phyloP scores from a whole-genome alignment of 495 filamentous ascomycete species.

The Tuber microsphaerosporum region DNA sequence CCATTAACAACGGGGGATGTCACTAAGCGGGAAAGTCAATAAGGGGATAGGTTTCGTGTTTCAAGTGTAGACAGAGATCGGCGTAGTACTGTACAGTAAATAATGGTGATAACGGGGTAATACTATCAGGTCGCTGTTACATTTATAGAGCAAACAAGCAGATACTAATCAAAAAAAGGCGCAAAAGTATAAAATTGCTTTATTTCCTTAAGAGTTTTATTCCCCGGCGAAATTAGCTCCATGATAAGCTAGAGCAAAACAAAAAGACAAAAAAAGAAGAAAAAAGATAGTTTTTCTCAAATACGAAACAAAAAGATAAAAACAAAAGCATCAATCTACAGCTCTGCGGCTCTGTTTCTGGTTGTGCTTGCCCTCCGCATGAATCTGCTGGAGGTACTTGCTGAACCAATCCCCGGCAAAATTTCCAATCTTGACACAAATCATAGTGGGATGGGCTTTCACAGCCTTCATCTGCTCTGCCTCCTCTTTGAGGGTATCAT shows the following conservation, averaged over 20 bases:
- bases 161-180: too few relatives aligned
- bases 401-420: not conserved
- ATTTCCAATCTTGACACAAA: not conserved
- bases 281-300: not conserved
- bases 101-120: too few relatives aligned
- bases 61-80: too few relatives aligned
- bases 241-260: not conserved
- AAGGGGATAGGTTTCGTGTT: too few relatives aligned
- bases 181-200: too few relatives aligned
- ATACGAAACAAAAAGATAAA: not conserved
- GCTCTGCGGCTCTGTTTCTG: not conserved
- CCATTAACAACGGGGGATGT: too few relatives aligned
- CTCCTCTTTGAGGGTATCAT: constrained; percentile 24
- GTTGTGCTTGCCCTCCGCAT: not conserved
- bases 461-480: constrained; percentile 10
- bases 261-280: not conserved
- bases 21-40: too few relatives aligned
- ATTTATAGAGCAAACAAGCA: too few relatives aligned
- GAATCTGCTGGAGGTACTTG: not conserved
- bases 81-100: too few relatives aligned
- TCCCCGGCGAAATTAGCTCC: not conserved
- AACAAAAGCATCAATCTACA: too few relatives aligned
- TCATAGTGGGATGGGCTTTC: constrained; percentile 8
- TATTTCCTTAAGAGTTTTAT: not conserved
- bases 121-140: too few relatives aligned